Percentiles rank a stretch among this genome's conserved stretches.
Conservation (phyloP, 2,329 filamentous ascomycete species). For the Xylariaceae sp. region DNA sequence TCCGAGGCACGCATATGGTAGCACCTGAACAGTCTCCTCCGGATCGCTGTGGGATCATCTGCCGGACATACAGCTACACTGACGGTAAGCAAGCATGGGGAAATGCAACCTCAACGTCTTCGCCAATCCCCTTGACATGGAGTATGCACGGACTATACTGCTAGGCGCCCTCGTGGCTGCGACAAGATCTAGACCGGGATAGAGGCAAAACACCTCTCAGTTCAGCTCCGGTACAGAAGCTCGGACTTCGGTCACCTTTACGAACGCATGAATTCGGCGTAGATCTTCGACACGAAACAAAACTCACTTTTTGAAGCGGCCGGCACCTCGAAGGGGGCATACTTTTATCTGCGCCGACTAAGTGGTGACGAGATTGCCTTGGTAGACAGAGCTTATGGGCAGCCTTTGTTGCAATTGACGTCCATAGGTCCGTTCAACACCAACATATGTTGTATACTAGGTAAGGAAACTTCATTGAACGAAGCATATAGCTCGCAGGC, state of each 20-base stretch:
- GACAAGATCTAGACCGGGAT: neutral
- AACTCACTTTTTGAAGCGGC: neutral
- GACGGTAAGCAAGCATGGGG: slow-evolving; percentile 10
- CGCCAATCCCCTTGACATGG: neutral
- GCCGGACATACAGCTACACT: slow-evolving; percentile 7
- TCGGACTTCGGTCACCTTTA: neutral
- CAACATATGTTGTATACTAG: too few relatives aligned
- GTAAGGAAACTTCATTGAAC: too few relatives aligned
- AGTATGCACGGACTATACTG: slow-evolving; percentile 1
- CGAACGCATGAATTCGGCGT: slow-evolving; percentile 23
- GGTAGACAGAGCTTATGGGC: too few relatives aligned
- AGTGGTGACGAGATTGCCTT: too few relatives aligned
- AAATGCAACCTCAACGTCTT: slow-evolving; percentile 4
- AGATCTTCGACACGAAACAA: slow-evolving; percentile 15
- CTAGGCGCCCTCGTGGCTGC: neutral
- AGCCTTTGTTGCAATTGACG: too few relatives aligned
- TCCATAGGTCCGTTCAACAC: neutral
- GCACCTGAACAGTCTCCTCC: neutral
- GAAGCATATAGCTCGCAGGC: too few relatives aligned
- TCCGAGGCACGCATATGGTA: neutral
- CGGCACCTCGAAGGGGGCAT: neutral
- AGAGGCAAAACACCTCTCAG: neutral
- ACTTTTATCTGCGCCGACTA: too few relatives aligned
- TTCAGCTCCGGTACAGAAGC: neutral
- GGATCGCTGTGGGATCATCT: too few relatives aligned